phyloP scores from a whole-genome alignment of 2,329 filamentous ascomycete genomes.

The Neofusicoccum laricinum region DNA sequence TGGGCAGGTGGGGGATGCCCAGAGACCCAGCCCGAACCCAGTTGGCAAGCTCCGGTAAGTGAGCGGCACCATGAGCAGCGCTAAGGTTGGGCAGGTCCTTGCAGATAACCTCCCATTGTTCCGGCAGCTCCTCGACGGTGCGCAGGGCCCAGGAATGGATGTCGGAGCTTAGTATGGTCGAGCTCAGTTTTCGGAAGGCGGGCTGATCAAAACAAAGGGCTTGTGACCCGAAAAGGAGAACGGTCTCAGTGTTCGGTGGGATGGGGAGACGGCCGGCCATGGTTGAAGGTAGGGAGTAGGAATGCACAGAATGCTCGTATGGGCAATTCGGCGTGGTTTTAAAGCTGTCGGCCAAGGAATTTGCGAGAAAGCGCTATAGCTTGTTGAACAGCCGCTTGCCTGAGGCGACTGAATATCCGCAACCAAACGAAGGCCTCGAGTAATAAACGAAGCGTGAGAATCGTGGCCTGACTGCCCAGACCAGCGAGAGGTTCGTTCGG shows the following conservation, averaged over 20 bases:
- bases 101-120: conserved; percentile 8
- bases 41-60: conserved; percentile 11
- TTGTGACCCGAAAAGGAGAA: conserved; percentile 12
- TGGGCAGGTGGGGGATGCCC: conserved; percentile 21
- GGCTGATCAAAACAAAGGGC: neutral
- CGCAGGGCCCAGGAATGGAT: conserved; percentile 5
- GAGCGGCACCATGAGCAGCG: too few relatives aligned
- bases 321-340: too few relatives aligned
- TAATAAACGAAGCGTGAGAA: too few relatives aligned
- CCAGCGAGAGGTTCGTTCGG: too few relatives aligned
- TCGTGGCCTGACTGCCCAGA: too few relatives aligned
- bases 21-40: conserved; percentile 4
- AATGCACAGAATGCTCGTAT: too few relatives aligned
- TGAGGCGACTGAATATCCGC: too few relatives aligned
- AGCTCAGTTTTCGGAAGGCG: neutral
- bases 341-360: too few relatives aligned
- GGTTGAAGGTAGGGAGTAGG: neutral
- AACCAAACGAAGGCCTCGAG: too few relatives aligned
- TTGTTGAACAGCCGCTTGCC: neutral
- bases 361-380: neutral
- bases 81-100: conserved; percentile 8
- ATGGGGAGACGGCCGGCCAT: neutral
- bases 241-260: neutral
- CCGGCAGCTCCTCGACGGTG: conserved; percentile 11
- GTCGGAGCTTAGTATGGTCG: neutral